phyloP scores from a whole-genome alignment of 2,329 filamentous ascomycete species.

The Fusarium foetens region DNA sequence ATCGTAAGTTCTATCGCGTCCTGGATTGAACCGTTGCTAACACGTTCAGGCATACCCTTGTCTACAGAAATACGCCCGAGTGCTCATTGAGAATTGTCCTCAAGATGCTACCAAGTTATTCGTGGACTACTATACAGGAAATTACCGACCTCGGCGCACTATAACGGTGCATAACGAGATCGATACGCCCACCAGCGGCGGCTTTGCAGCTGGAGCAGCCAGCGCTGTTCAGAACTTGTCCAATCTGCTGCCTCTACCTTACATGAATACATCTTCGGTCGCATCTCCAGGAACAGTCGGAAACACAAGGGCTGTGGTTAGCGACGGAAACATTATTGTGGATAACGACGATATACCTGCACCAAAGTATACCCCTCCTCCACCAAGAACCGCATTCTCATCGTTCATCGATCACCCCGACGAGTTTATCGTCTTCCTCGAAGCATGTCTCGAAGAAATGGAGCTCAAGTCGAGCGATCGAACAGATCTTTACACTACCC shows the following conservation, averaged over 20 bases:
- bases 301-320: constrained; percentile 60
- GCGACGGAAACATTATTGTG: constrained; percentile 63
- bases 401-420: constrained; percentile 94
- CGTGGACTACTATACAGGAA: constrained; percentile 92
- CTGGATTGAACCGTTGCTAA: constrained; percentile 44
- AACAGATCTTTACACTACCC: constrained; percentile 88
- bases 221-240: constrained; percentile 88
- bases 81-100: constrained; percentile 88
- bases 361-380: constrained; percentile 78
- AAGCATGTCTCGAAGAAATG: constrained; percentile 82
- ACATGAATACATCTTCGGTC: constrained; percentile 75
- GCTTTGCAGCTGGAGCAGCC: constrained; percentile 68
- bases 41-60: constrained; percentile 78
- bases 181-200: constrained; percentile 53
- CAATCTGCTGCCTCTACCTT: constrained; percentile 83
- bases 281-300: constrained; percentile 63
- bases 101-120: constrained; percentile 86
- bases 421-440: constrained; percentile 91
- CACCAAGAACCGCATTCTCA: constrained; percentile 90
- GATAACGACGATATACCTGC: constrained; percentile 58
- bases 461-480: constrained; percentile 78
- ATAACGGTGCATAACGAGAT: constrained; percentile 50
- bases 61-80: constrained; percentile 93
- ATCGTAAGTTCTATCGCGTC: constrained; percentile 61
- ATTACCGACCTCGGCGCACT: constrained; percentile 79